Evolutionary conservation across 345 rosid genomes (phyloP).

Genomic region (Ricinus communis): DNA sequence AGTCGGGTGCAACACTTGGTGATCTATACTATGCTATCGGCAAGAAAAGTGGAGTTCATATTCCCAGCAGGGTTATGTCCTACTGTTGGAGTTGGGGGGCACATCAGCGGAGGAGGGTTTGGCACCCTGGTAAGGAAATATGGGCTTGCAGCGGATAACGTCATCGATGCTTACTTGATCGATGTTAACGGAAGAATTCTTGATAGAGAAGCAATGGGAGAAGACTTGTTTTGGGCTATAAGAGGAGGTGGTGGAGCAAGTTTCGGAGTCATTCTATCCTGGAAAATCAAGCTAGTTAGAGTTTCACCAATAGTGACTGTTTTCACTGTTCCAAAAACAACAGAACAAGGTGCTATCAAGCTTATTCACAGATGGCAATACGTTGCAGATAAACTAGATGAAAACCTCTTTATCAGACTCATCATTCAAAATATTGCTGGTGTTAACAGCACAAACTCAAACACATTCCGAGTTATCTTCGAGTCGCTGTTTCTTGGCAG

Average conservation of each 20-base stretch:
- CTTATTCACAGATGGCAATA: conserved; percentile 27
- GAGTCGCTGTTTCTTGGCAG: conserved; percentile 20
- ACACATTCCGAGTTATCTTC: conserved; percentile 15
- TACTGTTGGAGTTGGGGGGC: conserved; percentile 28
- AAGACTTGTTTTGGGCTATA: conserved; percentile 31
- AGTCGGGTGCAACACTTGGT: conserved; percentile 26
- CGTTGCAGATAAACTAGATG: conserved; percentile 11
- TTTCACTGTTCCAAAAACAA: conserved; percentile 2
- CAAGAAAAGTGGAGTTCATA: conserved; percentile 15
- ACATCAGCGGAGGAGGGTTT: conserved; percentile 25
- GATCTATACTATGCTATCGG: conserved; percentile 25
- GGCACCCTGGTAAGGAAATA: conserved; percentile 27
- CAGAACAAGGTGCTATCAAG: conserved; percentile 17
- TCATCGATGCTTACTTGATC: conserved; percentile 18
- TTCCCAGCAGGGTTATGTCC: conserved; percentile 31
- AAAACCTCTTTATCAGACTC: conserved; percentile 26
- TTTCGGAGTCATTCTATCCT: conserved; percentile 21
- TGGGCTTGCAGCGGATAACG: conserved; percentile 28
- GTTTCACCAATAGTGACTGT: conserved; percentile 21
- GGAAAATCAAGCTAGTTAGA: conserved; percentile 24
- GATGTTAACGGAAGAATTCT: conserved; percentile 22
- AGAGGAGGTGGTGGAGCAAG: conserved; percentile 34
- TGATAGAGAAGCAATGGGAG: conserved; percentile 24
- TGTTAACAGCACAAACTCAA: background rate
- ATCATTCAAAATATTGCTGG: conserved; percentile 16